phyloP scores from a whole-genome alignment of 2,329 filamentous ascomycete genomes.

The Penicillium sp. region DNA sequence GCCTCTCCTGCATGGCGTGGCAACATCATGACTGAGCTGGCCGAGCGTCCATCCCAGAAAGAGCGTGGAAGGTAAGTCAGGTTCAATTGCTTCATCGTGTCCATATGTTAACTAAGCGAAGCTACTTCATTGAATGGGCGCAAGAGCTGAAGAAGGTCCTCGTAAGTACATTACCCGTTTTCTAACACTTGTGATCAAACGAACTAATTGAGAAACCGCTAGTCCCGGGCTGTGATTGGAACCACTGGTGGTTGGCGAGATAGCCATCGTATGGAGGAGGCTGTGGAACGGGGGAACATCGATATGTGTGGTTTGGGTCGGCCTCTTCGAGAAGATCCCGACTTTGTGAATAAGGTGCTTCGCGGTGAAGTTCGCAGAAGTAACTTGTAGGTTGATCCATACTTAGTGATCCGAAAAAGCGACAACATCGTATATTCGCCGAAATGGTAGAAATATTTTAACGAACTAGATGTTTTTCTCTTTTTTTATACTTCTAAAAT shows the following conservation, averaged over 20 bases:
- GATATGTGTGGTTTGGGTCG: slow-evolving; percentile 23
- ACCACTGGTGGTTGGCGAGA: slow-evolving; percentile 25
- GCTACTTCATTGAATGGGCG: neutral
- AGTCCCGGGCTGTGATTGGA: slow-evolving; percentile 24
- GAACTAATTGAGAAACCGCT: neutral
- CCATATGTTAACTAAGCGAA: neutral
- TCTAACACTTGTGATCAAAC: neutral
- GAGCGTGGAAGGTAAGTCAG: no score
- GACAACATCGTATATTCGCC: neutral
- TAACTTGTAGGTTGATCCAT: neutral
- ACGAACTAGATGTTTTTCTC: neutral
- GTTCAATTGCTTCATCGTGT: neutral
- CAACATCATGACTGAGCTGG: no score
- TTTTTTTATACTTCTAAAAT: neutral
- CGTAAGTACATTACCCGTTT: neutral
- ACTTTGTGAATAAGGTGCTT: neutral
- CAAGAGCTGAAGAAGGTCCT: neutral
- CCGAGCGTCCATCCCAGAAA: no score
- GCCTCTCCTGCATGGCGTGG: no score
- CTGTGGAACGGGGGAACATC: slow-evolving; percentile 18
- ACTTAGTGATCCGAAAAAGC: no score
- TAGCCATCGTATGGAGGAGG: slow-evolving; percentile 21
- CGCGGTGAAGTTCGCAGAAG: neutral
- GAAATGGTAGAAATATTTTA: neutral
- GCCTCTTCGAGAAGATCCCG: slow-evolving; percentile 10